Conservation (phyloP, 306 rosid genomes). For the Benincasa hispida region DNA sequence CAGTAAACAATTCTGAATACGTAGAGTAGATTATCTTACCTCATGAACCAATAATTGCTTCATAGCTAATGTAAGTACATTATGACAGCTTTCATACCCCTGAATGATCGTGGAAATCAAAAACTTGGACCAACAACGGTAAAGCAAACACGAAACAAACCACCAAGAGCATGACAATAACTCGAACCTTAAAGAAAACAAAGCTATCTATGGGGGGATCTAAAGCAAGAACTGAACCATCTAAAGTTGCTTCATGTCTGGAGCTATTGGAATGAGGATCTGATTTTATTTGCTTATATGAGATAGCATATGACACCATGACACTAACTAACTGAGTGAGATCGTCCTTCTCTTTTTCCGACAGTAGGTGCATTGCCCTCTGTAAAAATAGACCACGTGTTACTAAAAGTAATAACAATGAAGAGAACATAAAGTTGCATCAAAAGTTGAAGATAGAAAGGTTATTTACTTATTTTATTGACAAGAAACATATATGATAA, state of each 20-base stretch:
- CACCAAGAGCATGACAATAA: constrained; percentile 9
- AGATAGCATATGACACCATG: constrained; percentile 69
- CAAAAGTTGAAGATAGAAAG: neutral
- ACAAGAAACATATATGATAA: neutral
- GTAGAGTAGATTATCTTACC: constrained; percentile 35
- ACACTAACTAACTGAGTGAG: constrained; percentile 56
- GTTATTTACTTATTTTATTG: neutral
- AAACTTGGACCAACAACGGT: constrained; percentile 9
- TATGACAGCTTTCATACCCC: constrained; percentile 62
- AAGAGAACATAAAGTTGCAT: neutral
- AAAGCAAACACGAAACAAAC: constrained; percentile 2
- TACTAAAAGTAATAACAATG: constrained; percentile 20
- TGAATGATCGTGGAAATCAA: constrained; percentile 23
- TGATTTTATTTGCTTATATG: constrained; percentile 47
- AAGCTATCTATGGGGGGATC: constrained; percentile 63
- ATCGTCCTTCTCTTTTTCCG: constrained; percentile 70
- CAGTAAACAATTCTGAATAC: neutral
- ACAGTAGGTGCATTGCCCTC: constrained; percentile 65
- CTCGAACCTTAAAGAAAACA: constrained; percentile 62
- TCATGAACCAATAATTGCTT: constrained; percentile 76
- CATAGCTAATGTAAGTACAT: constrained; percentile 58
- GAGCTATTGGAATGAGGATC: constrained; percentile 25
- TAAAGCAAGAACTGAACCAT: constrained; percentile 39
- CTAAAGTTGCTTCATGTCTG: constrained; percentile 35
- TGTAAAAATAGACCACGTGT: constrained; percentile 17